Conservation (phyloP, 768 basidiomycete genomes). For the Lactarius akahatsu region DNA sequence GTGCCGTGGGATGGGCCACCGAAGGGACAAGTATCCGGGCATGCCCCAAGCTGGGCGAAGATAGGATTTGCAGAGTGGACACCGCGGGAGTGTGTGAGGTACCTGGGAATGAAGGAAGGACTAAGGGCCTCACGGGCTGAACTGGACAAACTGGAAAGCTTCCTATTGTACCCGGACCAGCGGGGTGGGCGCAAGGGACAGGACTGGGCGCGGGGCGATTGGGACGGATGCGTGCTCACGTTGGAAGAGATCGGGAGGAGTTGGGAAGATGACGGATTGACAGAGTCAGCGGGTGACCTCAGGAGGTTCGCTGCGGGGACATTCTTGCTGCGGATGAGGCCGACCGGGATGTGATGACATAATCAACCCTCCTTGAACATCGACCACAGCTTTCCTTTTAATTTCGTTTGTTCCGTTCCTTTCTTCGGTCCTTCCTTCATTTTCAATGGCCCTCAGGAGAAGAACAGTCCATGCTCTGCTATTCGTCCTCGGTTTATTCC, state of each 20-base stretch:
- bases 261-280: conserved; percentile 56
- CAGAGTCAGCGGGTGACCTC: conserved; percentile 49
- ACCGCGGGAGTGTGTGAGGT: conserved; percentile 55
- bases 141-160: conserved; percentile 27
- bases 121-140: conserved; percentile 6
- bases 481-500: conserved; percentile 66
- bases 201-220: conserved; percentile 71
- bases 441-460: conserved; percentile 37
- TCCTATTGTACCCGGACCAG: conserved; percentile 45
- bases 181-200: conserved; percentile 63
- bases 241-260: conserved; percentile 48
- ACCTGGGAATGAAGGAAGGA: conserved; percentile 45
- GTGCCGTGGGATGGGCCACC: conserved; percentile 34
- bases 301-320: conserved; percentile 48
- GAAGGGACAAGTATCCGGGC: conserved; percentile 45
- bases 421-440: conserved; percentile 22
- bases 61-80: conserved; percentile 52
- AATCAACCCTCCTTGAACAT: conserved; percentile 1
- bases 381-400: conserved; percentile 16
- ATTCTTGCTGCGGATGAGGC: conserved; percentile 48
- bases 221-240: conserved; percentile 52
- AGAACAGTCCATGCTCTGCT: conserved; percentile 49
- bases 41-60: conserved; percentile 54
- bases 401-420: conserved; percentile 26
- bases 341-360: conserved; percentile 37